Base-by-base conservation (phyloP, 2,329 filamentous ascomycete genomes). In the Endocalyx cinctus region DNA sequence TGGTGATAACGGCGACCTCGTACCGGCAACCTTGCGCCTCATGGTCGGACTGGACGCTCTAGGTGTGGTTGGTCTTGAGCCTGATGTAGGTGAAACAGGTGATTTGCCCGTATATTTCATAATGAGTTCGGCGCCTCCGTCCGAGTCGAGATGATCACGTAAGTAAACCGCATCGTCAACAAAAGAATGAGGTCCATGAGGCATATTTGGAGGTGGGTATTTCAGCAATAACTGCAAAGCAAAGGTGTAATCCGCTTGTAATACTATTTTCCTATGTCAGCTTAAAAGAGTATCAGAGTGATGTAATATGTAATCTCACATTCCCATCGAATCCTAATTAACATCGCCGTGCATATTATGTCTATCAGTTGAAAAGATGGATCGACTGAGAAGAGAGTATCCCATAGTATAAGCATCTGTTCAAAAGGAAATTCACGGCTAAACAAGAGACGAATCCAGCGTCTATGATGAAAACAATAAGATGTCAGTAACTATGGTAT, bases 381-480 rank as follows among this genome's bases (percentile, higher is more conserved):
- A 49, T 95, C 89, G 50, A 94, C 79, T 2, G 89, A 85, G 55
- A 98, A 94, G 2, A 98, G 69, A 6, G 82, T 75, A 62, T 98
- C 92, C 92, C 92, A 98, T 35, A 98, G 73, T 15, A 77, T 67
- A 23, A 98, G 73, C 25, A 89, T 74, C 41, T 94, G 79, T 34
- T 89, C 79, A 41, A 97, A 94, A 0, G 87, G 79, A 48, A 96
- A 97, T 57, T 98, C 92, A 45, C 92, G 77, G 30, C 90, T 89
- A 53, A 97, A 97, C 0, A 98, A 65, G 1, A 98, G 75, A 17
- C 92, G 79, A 37, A 97, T 84, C 92, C 92, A 98, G 37, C 92
- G 87, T 43, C 85, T 89, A 23, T 7, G 23, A 23, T 17, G 20
- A 16, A 33, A 20, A 10, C 23, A 31, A 27, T 7, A 25, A 8